A percentile compares a stretch with the other conserved stretches of the same genome.
Evolutionary conservation across 2,329 filamentous ascomycete species (phyloP).

Genomic region (Monosporascus sp.): DNA sequence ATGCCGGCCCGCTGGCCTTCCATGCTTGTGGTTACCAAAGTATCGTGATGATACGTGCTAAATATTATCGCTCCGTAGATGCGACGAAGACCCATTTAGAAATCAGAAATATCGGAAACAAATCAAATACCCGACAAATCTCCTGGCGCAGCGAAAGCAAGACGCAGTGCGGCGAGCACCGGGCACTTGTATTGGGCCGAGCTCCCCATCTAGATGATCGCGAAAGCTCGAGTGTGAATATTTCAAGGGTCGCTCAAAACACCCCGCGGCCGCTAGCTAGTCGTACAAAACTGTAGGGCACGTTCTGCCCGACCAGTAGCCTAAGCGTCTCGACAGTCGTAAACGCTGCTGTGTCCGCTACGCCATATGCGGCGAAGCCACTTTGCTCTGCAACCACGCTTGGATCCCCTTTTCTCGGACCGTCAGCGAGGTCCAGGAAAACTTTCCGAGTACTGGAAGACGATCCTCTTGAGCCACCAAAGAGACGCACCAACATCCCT

Average conservation of each 20-base stretch:
- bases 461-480: constrained; percentile 40
- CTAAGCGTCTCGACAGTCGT: constrained; percentile 78
- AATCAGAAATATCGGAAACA: background rate
- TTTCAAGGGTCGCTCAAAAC: constrained; percentile 31
- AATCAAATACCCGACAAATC: background rate
- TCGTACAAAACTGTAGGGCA: constrained; percentile 81
- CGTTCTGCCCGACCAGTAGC: constrained; percentile 77
- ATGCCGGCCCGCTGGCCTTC: background rate
- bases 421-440: constrained; percentile 73
- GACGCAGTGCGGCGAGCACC: too few species aligned
- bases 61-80: background rate
- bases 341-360: constrained; percentile 76
- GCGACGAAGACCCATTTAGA: background rate
- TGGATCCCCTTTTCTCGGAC: constrained; percentile 62
- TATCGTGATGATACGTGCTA: background rate
- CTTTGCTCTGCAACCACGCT: constrained; percentile 64
- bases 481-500: constrained; percentile 71
- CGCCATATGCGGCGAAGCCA: constrained; percentile 75
- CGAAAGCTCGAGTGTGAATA: background rate
- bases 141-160: background rate
- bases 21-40: background rate
- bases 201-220: background rate
- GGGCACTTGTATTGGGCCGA: too few species aligned
- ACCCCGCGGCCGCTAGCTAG: constrained; percentile 55
- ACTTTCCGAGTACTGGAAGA: constrained; percentile 54